These are phyloP conservation scores for Hypoxylon crocopeplum DNA, from an alignment of 495 filamentous ascomycete species.

Conservation along the genomic window DNA sequence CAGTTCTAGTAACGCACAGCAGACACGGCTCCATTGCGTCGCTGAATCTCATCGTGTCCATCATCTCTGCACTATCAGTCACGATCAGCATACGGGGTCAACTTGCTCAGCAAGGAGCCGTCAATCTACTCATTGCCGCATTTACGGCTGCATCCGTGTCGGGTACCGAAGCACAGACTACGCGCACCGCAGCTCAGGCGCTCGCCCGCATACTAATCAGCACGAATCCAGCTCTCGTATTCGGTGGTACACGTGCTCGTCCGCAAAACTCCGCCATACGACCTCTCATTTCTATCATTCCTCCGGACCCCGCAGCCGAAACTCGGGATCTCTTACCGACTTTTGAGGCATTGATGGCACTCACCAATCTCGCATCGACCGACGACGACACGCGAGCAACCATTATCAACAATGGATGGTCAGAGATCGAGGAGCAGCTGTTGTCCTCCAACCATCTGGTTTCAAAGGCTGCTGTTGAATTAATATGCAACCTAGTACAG, in stretches of 20 bases:
- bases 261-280: slow-evolving; percentile 78
- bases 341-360: slow-evolving; percentile 88
- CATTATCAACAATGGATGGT: slow-evolving; percentile 75
- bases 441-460: slow-evolving; percentile 77
- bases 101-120: slow-evolving; percentile 88
- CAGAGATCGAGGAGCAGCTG: slow-evolving; percentile 80
- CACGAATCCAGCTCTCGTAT: slow-evolving; percentile 84
- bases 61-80: slow-evolving; percentile 77
- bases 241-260: slow-evolving; percentile 74
- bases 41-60: slow-evolving; percentile 71
- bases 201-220: slow-evolving; percentile 92
- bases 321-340: slow-evolving; percentile 82
- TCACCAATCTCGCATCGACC: slow-evolving; percentile 90
- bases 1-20: slow-evolving; percentile 72
- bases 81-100: slow-evolving; percentile 72
- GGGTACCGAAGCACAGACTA: slow-evolving; percentile 56
- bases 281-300: slow-evolving; percentile 76
- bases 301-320: slow-evolving; percentile 62
- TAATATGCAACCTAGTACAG: slow-evolving; percentile 90
- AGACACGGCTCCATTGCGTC: slow-evolving; percentile 71
- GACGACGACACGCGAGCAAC: slow-evolving; percentile 70
- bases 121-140: slow-evolving; percentile 79
- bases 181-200: slow-evolving; percentile 76
- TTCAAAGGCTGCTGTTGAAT: slow-evolving; percentile 82
- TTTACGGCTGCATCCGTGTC: slow-evolving; percentile 67